Percentiles rank a stretch among this genome's conserved stretches.
Conservation (phyloP, 2,329 filamentous ascomycete species). For the Amphichorda felina region DNA sequence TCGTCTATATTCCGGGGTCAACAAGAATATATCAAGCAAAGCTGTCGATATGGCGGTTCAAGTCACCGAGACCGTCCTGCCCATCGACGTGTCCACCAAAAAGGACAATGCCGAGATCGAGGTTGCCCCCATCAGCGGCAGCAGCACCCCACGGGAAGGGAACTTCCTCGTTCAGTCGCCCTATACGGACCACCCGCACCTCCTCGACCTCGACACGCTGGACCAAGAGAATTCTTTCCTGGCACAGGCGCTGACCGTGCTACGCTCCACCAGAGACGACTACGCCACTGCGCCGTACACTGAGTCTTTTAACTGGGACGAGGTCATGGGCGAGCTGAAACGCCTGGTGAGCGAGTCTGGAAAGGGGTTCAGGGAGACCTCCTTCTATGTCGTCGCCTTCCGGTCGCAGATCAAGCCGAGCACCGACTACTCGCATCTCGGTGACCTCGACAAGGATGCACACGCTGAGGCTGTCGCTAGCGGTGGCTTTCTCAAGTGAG, state of each 20-base stretch:
- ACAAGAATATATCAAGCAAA: no score
- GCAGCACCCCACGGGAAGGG: not conserved
- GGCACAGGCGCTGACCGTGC: conserved; percentile 54
- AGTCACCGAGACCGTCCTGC: not conserved
- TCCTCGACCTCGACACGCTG: conserved; percentile 59
- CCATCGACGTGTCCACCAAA: not conserved
- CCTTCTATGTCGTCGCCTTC: conserved; percentile 80
- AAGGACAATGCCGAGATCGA: conserved; percentile 14
- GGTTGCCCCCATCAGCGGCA: not conserved
- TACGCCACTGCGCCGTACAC: conserved; percentile 69
- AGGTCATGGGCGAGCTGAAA: conserved; percentile 47
- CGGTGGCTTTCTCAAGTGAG: conserved; percentile 71
- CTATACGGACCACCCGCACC: conserved; percentile 58
- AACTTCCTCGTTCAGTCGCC: conserved; percentile 55
- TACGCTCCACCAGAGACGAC: conserved; percentile 51
- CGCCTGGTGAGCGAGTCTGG: conserved; percentile 30
- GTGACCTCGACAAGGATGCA: conserved; percentile 62
- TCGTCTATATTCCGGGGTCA: no score
- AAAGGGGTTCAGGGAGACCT: conserved; percentile 43
- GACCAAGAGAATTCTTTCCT: conserved; percentile 56
- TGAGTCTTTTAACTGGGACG: conserved; percentile 65
- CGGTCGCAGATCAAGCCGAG: conserved; percentile 58
- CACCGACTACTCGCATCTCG: conserved; percentile 57
- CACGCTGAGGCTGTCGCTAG: conserved; percentile 70
- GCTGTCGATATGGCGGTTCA: not conserved